Conservation (phyloP, 2,329 filamentous ascomycete genomes). For the Cordyceps farinosa region DNA sequence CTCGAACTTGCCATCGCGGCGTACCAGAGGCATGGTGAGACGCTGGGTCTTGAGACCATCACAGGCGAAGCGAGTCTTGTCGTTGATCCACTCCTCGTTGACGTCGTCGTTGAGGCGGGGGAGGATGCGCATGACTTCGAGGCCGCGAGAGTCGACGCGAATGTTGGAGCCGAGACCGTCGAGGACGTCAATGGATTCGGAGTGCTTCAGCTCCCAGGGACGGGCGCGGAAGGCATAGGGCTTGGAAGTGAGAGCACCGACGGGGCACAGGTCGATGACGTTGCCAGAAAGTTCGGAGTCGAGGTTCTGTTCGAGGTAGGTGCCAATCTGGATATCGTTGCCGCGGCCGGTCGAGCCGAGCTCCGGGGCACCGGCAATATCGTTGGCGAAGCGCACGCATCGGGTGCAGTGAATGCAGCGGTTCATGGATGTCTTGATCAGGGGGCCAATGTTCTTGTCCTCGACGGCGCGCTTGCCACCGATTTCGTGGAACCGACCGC, state of each 20-base stretch:
- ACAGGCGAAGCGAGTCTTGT: constrained; percentile 94
- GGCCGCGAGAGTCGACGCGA: constrained; percentile 83
- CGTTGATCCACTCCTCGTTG: constrained; percentile 99
- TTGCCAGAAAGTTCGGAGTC: constrained; percentile 95
- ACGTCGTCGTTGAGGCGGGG: constrained; percentile 95
- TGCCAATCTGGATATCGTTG: constrained; percentile 97
- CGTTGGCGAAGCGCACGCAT: constrained; percentile 96
- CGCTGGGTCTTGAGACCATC: constrained; percentile 96
- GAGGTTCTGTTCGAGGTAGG: constrained; percentile 90
- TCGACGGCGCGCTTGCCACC: constrained; percentile 95
- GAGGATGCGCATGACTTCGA: constrained; percentile 93
- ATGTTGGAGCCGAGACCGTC: constrained; percentile 94
- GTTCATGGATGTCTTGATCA: constrained; percentile 99
- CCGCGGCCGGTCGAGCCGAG: constrained; percentile 91
- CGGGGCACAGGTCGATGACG: constrained; percentile 96
- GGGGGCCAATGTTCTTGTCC: constrained; percentile 97
- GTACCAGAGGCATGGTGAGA: constrained; percentile 86
- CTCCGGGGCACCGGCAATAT: constrained; percentile 92
- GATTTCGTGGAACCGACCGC: constrained; percentile 94
- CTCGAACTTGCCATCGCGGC: constrained; percentile 85
- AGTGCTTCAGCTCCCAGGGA: constrained; percentile 95
- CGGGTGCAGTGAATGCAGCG: constrained; percentile 98
- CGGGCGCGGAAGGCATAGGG: constrained; percentile 96
- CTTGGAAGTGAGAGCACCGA: constrained; percentile 94
- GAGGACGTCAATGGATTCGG: constrained; percentile 91